Conservation (phyloP, 139 green algal genomes). For the Chlorella sp. region DNA sequence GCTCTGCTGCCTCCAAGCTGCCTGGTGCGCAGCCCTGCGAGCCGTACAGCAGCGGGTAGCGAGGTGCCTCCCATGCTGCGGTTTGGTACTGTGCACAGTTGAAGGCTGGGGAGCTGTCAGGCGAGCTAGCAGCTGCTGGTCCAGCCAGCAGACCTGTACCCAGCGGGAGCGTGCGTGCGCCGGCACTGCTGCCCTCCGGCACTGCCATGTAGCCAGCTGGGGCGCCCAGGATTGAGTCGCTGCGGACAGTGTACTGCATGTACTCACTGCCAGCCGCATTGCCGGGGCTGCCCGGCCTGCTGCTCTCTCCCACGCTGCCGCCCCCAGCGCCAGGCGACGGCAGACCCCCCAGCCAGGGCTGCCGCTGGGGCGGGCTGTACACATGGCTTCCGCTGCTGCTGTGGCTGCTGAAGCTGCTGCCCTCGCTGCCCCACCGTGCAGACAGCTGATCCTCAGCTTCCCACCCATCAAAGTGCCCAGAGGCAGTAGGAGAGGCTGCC, state of each 20-base stretch:
- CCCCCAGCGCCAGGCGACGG: too few species aligned
- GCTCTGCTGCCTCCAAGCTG: neutral
- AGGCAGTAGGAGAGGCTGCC: neutral
- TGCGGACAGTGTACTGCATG: slow-evolving; percentile 1
- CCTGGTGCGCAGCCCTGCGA: neutral
- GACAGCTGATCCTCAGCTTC: slow-evolving; percentile 2
- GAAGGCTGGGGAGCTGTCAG: neutral
- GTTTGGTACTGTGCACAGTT: too few species aligned
- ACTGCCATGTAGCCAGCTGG: neutral
- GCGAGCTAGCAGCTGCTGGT: neutral
- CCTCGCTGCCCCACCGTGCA: neutral
- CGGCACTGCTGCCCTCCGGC: neutral
- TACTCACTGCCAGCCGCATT: neutral
- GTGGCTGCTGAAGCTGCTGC: neutral
- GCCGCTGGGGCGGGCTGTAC: neutral
- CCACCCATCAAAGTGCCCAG: neutral
- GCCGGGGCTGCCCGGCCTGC: too few species aligned
- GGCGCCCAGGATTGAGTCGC: neutral
- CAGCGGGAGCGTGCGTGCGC: too few species aligned
- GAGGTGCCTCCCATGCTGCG: neutral
- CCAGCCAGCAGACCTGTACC: neutral
- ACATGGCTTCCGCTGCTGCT: neutral
- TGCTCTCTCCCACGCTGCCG: too few species aligned
- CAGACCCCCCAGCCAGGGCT: neutral
- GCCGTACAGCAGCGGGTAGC: neutral